These are phyloP conservation scores for Colletotrichum trifolii DNA, from an alignment of 2,329 filamentous ascomycete genomes.

Conservation along the genomic window DNA sequence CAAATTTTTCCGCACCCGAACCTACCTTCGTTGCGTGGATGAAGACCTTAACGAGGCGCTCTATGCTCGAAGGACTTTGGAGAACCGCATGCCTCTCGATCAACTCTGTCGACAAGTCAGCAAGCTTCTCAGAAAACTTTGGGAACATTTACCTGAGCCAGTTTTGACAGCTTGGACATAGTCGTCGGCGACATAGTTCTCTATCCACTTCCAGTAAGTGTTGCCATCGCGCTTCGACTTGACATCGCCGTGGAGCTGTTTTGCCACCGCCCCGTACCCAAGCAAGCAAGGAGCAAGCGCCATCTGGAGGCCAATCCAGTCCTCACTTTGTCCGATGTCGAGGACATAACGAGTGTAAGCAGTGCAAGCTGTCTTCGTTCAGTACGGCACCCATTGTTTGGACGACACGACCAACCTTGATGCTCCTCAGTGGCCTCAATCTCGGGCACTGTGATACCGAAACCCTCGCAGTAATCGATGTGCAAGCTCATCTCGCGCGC, in stretches of 20 bases:
- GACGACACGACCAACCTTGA: conserved; percentile 63
- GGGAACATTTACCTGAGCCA: conserved; percentile 69
- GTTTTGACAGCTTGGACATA: conserved; percentile 78
- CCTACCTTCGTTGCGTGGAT: conserved; percentile 85
- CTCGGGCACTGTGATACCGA: conserved; percentile 79
- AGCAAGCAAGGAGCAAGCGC: conserved; percentile 87
- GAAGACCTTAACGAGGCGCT: conserved; percentile 87
- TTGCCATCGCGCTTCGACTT: conserved; percentile 73
- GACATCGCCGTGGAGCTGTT: conserved; percentile 72
- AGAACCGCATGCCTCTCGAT: conserved; percentile 80
- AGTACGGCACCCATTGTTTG: neutral
- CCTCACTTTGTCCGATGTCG: conserved; percentile 87
- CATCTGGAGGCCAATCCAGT: conserved; percentile 88
- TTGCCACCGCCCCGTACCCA: conserved; percentile 86
- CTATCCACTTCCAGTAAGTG: conserved; percentile 89
- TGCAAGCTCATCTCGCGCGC: conserved; percentile 84
- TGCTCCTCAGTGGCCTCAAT: conserved; percentile 81
- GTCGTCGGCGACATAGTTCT: conserved; percentile 86
- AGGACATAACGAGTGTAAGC: conserved; percentile 88
- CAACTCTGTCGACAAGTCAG: conserved; percentile 60
- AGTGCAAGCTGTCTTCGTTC: conserved; percentile 69
- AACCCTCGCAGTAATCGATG: conserved; percentile 82
- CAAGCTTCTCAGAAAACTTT: neutral
- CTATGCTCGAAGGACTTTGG: conserved; percentile 79
- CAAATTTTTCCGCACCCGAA: conserved; percentile 12